Base-by-base conservation (phyloP, 371 early-diverging fungal species). In the Rhizomucor miehei region DNA sequence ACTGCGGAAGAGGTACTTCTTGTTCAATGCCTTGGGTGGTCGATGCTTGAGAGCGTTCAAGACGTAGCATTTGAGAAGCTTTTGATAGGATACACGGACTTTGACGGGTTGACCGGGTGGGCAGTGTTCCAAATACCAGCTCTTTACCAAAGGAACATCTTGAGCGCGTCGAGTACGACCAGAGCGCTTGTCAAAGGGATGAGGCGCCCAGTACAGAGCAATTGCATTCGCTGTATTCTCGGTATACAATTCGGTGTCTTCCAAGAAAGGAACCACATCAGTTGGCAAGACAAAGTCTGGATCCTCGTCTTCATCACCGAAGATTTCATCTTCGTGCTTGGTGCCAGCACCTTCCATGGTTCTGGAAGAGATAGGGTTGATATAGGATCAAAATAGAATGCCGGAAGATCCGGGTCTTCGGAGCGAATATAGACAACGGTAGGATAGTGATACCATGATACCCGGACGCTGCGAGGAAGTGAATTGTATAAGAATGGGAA, bases 401-500 rank as follows among this genome's bases (percentile, higher is more conserved):
- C 95, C 6, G 96, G 96, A 21, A 97, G 81, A 65, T 99, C 97
- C 13, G 94, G 96, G 67, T 95, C 96, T 44, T 97, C 98, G 13
- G 93, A 56, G 16, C 87, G 88, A 43, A 96, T 84, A 67, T 87
- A 94, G 9, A 94, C 92, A 36, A 90, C 87, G 0, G 91, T 84
- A 6, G 98, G 97, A 65, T 89, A 81, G 67, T 98, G 98, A 67
- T 99, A 99, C 88, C 89, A 89, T 5, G 92, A 82, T 3, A 97
- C 82, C 23, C 89, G 90, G 1, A 98, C 96, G 35, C 92, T 83
- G 39, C 98, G 90, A 14, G 98, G 98, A 37, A 94, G 80, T 11
- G 93, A 92, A 73, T 99, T 99, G 76, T 97, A 99, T 51, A 99
- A 78, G 74, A 89, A 94, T 39, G 99, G 99, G 76, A 94, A 98